A percentile compares a stretch with the other conserved stretches of the same genome.
Evolutionary conservation across 2,329 filamentous ascomycete species (phyloP).

Genomic region (Fusarium nodosum): DNA sequence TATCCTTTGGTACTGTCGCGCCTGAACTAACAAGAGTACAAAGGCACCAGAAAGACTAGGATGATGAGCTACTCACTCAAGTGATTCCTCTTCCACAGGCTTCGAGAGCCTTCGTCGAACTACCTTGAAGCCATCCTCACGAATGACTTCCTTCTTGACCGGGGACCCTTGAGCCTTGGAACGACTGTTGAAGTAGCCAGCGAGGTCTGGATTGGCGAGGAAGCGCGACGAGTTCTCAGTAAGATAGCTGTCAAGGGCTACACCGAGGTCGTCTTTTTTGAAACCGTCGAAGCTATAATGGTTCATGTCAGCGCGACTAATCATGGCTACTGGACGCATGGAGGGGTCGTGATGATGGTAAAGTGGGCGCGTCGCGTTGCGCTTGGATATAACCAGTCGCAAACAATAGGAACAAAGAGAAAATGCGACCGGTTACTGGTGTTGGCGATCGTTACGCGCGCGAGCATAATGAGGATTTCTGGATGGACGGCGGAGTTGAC

Average conservation of each 20-base stretch:
- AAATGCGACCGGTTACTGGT: constrained; percentile 18
- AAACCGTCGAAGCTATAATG: constrained; percentile 72
- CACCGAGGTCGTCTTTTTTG: constrained; percentile 85
- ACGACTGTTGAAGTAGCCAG: constrained; percentile 81
- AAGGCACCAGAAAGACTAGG: constrained; percentile 24
- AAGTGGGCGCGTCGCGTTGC: constrained; percentile 40
- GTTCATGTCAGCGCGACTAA: constrained; percentile 38
- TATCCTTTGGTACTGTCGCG: constrained; percentile 15
- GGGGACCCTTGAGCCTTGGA: constrained; percentile 71
- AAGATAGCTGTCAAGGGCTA: constrained; percentile 79
- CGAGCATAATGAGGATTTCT: constrained; percentile 3
- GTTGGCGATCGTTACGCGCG: constrained; percentile 6
- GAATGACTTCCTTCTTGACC: constrained; percentile 66
- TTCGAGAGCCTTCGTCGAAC: constrained; percentile 62
- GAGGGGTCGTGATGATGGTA: constrained; percentile 26
- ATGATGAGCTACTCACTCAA: constrained; percentile 58
- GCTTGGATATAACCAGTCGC: constrained; percentile 35
- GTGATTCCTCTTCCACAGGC: constrained; percentile 60
- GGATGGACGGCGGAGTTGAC: constrained; percentile 48
- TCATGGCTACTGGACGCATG: constrained; percentile 6
- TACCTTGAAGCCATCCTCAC: constrained; percentile 59
- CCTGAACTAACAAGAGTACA: constrained; percentile 20
- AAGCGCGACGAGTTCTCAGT: constrained; percentile 76
- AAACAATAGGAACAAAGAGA: constrained; percentile 29
- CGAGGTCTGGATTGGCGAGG: constrained; percentile 72